These are phyloP conservation scores for Elongisporangium undulatum DNA, from an alignment of 352 stramenopile genomes.

Conservation along the genomic window DNA sequence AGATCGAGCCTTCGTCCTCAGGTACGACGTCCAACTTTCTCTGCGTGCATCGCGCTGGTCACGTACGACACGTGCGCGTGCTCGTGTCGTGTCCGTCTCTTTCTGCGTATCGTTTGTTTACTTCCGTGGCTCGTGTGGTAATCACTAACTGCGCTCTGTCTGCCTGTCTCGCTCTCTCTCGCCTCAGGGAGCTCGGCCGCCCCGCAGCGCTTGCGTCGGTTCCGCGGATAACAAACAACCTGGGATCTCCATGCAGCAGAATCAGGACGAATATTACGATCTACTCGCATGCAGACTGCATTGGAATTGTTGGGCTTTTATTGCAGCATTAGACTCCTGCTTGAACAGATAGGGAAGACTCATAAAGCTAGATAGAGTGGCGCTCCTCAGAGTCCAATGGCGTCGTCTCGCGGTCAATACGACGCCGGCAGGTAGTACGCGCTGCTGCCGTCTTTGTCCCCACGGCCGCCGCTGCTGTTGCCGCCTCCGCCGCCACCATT, in stretches of 20 bases:
- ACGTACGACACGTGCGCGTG: slow-evolving; percentile 2
- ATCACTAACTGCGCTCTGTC: not conserved
- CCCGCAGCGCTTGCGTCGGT: slow-evolving; percentile 46
- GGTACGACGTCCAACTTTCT: slow-evolving; percentile 1
- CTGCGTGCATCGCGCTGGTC: not conserved
- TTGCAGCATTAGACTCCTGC: not conserved
- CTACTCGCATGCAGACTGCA: not conserved
- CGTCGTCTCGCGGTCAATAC: not conserved
- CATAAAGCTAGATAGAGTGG: not conserved
- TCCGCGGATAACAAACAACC: slow-evolving; percentile 29
- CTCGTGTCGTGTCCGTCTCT: not conserved
- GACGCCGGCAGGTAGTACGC: not conserved
- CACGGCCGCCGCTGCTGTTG: too few species aligned
- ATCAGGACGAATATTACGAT: not conserved
- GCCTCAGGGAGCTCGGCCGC: slow-evolving; percentile 21
- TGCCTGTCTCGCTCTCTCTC: not conserved
- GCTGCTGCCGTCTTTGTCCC: not conserved
- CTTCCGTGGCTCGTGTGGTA: not conserved
- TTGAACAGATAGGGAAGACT: not conserved
- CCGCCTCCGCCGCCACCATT: not conserved
- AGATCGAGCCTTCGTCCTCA: slow-evolving; percentile 13
- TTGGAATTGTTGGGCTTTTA: not conserved
- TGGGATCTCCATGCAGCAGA: not conserved
- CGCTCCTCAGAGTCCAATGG: not conserved
- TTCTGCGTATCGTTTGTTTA: not conserved